A percentile compares a stretch with the other conserved stretches of the same genome.
These are phyloP conservation scores for Boletus subparvulus DNA, from an alignment of 768 basidiomycete species.

Conservation along the genomic window DNA sequence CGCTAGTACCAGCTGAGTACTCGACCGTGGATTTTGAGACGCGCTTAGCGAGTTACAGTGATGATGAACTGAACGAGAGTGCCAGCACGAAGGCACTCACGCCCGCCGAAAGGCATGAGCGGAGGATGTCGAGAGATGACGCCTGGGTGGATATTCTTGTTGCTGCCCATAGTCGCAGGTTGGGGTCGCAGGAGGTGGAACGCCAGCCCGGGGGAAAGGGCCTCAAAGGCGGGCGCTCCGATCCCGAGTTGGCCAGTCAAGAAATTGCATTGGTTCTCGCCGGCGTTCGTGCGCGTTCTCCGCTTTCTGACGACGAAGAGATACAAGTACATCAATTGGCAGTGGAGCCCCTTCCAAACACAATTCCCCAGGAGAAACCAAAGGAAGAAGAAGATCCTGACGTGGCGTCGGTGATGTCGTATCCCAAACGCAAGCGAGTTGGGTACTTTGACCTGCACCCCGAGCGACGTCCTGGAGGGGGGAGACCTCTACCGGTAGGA, in stretches of 20 bases:
- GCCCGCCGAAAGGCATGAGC: conserved; percentile 42
- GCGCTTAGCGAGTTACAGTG: conserved; percentile 63
- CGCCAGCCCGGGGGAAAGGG: conserved; percentile 27
- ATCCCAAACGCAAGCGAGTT: conserved; percentile 39
- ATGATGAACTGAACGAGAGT: conserved; percentile 45
- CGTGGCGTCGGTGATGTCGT: conserved; percentile 41
- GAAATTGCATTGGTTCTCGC: conserved; percentile 75
- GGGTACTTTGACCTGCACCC: conserved; percentile 83
- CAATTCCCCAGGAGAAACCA: conserved; percentile 35
- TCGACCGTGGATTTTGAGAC: conserved; percentile 84
- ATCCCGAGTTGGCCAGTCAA: conserved; percentile 71
- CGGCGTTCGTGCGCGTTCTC: conserved; percentile 41
- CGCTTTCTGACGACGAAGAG: conserved; percentile 43
- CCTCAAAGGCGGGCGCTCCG: conserved; percentile 42
- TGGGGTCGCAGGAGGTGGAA: conserved; percentile 57
- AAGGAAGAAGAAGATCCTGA: conserved; percentile 45
- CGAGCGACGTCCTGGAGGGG: conserved; percentile 51
- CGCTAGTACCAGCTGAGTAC: conserved; percentile 69
- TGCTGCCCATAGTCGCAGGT: conserved; percentile 49
- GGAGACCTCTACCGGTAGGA: conserved; percentile 21
- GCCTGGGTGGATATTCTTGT: conserved; percentile 90
- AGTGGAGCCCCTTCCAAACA: conserved; percentile 5
- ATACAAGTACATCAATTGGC: conserved; percentile 24
- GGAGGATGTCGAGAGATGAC: conserved; percentile 56
- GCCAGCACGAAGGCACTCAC: conserved; percentile 39